Base-by-base conservation (phyloP, 176 grass and related monocot genomes). In the Panicum miliaceum region DNA sequence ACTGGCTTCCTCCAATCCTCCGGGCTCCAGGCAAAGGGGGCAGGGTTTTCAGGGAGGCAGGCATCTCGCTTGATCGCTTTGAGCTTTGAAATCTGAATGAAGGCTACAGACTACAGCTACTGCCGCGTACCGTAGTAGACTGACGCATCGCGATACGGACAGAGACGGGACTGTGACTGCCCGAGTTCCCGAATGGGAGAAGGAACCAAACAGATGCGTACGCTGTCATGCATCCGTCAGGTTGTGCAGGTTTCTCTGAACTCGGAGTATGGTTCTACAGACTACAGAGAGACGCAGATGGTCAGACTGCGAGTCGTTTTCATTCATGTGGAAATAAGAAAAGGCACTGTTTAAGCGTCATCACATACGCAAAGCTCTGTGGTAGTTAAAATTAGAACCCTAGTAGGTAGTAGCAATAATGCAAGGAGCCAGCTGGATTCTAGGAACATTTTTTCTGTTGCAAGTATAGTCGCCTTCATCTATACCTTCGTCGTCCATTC, bases 71-170 rank as follows among this genome's bases (percentile, higher is more conserved):
- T 20, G 52, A 54, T 6, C 46, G 25, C 73, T 77, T 22, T 78
- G 52, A 37, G 75, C 52, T 62, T n/a, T n/a, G n/a, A n/a, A n/a
- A n/a, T n/a, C 51, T 85, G 65, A 85, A 71, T 38, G 74, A 40
- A 19, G 19, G 51, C 51, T 58, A 57, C 20, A 19, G 50, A 20
- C 18, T 3, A 23, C 56, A 7, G 57, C 16, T 11, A 81, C 66
- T 61, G 60, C 61, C 13, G 27, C 61, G 61, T 64, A 62, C n/a
- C n/a, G 59, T 9, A 4, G 40, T 48, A 52, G 50, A 14, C 32
- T 18, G 16, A 23, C 32, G 53, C 53, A 18, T 52, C 15, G 50
- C 7, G n/a, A 22, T 80, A 43, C 29, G 46, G 34, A 50, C 27
- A 79, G 6, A 52, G 74, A 84, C 57, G 56, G 58, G 74, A 84